Evolutionary conservation across 495 filamentous ascomycete species (phyloP).

Genomic region (Letharia lupina): DNA sequence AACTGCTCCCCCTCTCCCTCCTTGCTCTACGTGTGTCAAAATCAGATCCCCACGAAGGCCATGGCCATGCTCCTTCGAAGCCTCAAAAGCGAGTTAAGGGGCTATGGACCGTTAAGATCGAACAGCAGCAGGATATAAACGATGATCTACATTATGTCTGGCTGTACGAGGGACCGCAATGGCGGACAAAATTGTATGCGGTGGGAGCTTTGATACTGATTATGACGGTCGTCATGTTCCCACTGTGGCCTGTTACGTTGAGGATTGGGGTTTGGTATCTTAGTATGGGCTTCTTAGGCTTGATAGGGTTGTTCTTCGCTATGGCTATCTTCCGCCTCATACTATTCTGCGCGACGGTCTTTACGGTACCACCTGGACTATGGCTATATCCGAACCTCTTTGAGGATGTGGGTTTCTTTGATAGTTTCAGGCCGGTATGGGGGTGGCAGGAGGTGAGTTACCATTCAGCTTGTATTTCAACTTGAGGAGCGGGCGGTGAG

Average conservation of each 20-base stretch:
- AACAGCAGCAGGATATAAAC: conserved; percentile 87
- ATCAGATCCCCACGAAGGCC: conserved; percentile 61
- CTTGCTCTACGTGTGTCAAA: conserved; percentile 87
- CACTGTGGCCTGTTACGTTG: conserved; percentile 88
- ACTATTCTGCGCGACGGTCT: conserved; percentile 88
- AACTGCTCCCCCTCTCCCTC: conserved; percentile 90
- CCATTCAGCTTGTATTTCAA: background rate
- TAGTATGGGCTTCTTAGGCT: conserved; percentile 84
- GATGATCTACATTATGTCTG: conserved; percentile 94
- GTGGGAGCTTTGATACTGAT: conserved; percentile 71
- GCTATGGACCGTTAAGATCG: conserved; percentile 91
- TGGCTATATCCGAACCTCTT: conserved; percentile 99
- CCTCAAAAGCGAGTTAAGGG: conserved; percentile 86
- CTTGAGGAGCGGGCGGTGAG: background rate
- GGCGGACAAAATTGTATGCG: conserved; percentile 87
- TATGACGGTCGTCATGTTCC: conserved; percentile 87
- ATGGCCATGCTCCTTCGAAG: conserved; percentile 59
- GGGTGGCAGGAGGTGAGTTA: conserved; percentile 90
- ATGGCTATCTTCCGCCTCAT: conserved; percentile 97
- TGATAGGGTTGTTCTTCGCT: conserved; percentile 90
- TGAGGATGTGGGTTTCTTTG: conserved; percentile 97
- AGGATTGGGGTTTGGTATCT: conserved; percentile 96
- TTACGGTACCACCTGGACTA: conserved; percentile 73
- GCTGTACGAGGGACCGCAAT: conserved; percentile 90
- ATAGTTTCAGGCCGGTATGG: conserved; percentile 94